phyloP scores from a whole-genome alignment of 2,329 filamentous ascomycete genomes.

The Nigrospora sphaerica region DNA sequence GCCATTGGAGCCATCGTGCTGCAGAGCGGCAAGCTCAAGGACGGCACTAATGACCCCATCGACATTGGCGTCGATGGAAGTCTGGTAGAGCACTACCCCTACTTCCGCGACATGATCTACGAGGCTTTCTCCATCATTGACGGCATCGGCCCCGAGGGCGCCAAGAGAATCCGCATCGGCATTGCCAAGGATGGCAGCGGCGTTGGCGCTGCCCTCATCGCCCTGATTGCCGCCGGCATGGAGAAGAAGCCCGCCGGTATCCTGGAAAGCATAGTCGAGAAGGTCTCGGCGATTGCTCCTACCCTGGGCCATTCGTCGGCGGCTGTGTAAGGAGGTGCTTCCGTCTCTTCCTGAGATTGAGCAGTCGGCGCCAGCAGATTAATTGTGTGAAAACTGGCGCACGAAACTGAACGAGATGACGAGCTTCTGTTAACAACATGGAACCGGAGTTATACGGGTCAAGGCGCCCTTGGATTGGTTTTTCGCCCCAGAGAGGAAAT shows the following conservation, averaged over 20 bases:
- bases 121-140: slow-evolving; percentile 72
- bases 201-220: slow-evolving; percentile 92
- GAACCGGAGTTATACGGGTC: too few relatives aligned
- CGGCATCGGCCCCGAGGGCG: slow-evolving; percentile 69
- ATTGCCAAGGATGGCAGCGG: slow-evolving; percentile 96
- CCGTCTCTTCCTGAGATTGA: background rate
- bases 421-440: background rate
- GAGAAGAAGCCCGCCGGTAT: slow-evolving; percentile 36
- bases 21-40: slow-evolving; percentile 64
- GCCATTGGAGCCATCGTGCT: slow-evolving; percentile 81
- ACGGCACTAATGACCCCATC: slow-evolving; percentile 60
- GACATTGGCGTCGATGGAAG: slow-evolving; percentile 94
- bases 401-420: background rate
- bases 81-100: slow-evolving; percentile 91
- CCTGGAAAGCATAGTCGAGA: slow-evolving; percentile 29
- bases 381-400: background rate
- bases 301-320: slow-evolving; percentile 14
- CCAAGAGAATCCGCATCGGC: slow-evolving; percentile 83
- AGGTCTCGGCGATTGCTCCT: slow-evolving; percentile 14
- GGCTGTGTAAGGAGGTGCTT: slow-evolving; percentile 9
- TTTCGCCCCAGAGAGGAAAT: too few relatives aligned
- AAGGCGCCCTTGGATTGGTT: too few relatives aligned
- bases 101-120: slow-evolving; percentile 81
- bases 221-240: slow-evolving; percentile 72
- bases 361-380: background rate